Evolutionary conservation across 805 yeast species (phyloP).

Genomic region (Ogataea trehaloabstinens): DNA sequence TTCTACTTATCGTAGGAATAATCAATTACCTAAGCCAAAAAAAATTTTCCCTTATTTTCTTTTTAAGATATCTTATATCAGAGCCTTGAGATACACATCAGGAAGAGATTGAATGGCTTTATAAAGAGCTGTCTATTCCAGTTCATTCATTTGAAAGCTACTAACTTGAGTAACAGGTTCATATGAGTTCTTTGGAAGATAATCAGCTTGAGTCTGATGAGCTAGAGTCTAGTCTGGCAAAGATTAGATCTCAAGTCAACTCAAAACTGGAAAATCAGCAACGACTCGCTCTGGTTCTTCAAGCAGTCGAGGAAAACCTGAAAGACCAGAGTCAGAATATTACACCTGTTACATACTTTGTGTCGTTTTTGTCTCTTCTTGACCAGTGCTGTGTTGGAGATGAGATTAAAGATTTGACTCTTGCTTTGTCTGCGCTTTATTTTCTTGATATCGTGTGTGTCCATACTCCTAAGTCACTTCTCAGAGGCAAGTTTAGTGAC

Average conservation of each 20-base stretch:
- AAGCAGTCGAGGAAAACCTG: slow-evolving; percentile 89
- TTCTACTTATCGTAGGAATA: too few species aligned
- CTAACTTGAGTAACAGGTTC: too few species aligned
- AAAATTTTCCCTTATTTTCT: too few species aligned
- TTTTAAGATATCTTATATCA: too few species aligned
- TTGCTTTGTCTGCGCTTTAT: slow-evolving; percentile 77
- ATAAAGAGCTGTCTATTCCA: too few species aligned
- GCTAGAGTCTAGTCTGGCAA: slow-evolving; percentile 22
- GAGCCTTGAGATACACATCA: too few species aligned
- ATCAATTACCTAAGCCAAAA: too few species aligned
- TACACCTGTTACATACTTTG: slow-evolving; percentile 78
- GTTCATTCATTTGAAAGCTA: too few species aligned
- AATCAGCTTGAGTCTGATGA: slow-evolving; percentile 5
- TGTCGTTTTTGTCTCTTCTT: slow-evolving; percentile 76
- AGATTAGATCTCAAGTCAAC: slow-evolving; percentile 65
- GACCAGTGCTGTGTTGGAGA: slow-evolving; percentile 67
- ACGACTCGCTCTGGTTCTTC: slow-evolving; percentile 75
- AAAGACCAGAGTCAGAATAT: slow-evolving; percentile 58
- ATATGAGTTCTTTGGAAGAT: neutral
- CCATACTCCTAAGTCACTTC: slow-evolving; percentile 62
- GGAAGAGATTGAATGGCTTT: too few species aligned
- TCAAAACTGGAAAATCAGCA: slow-evolving; percentile 89
- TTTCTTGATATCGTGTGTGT: slow-evolving; percentile 79
- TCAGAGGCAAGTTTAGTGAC: slow-evolving; percentile 73
- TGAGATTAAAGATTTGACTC: slow-evolving; percentile 51